Conservation (phyloP, 768 basidiomycete genomes). For the Termitomyces eurrhizus region DNA sequence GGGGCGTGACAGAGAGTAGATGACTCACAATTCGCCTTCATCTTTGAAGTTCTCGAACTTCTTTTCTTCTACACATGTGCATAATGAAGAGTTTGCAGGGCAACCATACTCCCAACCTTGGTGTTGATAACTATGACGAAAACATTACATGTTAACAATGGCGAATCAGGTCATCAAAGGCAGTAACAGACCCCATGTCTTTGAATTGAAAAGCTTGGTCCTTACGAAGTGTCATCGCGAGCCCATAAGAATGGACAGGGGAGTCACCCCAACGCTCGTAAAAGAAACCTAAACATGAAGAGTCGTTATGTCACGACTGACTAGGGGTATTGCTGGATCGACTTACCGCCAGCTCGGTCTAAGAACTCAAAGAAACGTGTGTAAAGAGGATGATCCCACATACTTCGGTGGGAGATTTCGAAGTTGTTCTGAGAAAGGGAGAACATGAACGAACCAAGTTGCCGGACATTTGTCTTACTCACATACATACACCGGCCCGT, state of each 20-base stretch:
- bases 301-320: background rate
- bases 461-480: slow-evolving; percentile 10
- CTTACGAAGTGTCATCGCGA: slow-evolving; percentile 25
- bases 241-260: slow-evolving; percentile 25
- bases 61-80: slow-evolving; percentile 22
- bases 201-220: slow-evolving; percentile 25
- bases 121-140: slow-evolving; percentile 21
- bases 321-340: background rate
- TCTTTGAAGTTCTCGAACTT: slow-evolving; percentile 13
- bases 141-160: background rate
- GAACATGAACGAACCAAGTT: background rate
- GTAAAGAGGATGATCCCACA: slow-evolving; percentile 24
- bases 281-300: slow-evolving; percentile 21
- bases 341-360: slow-evolving; percentile 22
- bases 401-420: slow-evolving; percentile 26
- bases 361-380: slow-evolving; percentile 23
- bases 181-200: slow-evolving; percentile 19
- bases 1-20: background rate
- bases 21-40: slow-evolving; percentile 10
- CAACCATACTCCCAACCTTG: slow-evolving; percentile 25
- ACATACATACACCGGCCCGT: slow-evolving; percentile 26
- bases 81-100: slow-evolving; percentile 16
- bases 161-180: background rate
- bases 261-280: slow-evolving; percentile 29
- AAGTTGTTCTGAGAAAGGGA: slow-evolving; percentile 23